A percentile compares a stretch with the other conserved stretches of the same genome.
phyloP scores from a whole-genome alignment of 2,329 filamentous ascomycete species.

The Pseudocercospora ulei region DNA sequence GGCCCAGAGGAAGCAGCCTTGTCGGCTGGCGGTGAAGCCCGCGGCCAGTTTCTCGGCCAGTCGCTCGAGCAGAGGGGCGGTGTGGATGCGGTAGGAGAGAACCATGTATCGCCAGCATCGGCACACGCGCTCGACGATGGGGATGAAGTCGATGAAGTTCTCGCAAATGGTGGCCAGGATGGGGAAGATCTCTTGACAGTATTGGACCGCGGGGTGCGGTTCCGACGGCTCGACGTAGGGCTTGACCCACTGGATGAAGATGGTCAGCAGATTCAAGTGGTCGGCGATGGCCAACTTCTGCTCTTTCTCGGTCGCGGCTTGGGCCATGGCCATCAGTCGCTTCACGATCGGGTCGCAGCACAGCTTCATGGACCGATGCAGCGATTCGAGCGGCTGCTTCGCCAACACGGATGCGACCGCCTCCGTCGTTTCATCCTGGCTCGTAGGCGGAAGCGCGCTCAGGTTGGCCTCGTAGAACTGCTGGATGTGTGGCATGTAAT shows the following conservation, averaged over 20 bases:
- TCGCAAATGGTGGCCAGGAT: conserved; percentile 77
- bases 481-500: conserved; percentile 76
- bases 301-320: conserved; percentile 71
- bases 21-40: conserved; percentile 74
- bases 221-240: conserved; percentile 63
- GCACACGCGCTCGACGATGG: conserved; percentile 87
- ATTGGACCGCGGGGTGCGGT: conserved; percentile 85
- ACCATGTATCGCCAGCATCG: conserved; percentile 96
- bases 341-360: conserved; percentile 87
- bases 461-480: conserved; percentile 85
- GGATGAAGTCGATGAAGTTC: conserved; percentile 73
- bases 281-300: conserved; percentile 85
- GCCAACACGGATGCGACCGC: conserved; percentile 87
- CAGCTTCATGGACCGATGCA: conserved; percentile 76
- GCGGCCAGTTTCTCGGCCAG: conserved; percentile 81
- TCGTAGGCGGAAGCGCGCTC: conserved; percentile 71
- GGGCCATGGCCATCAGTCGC: conserved; percentile 75
- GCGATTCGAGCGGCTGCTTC: conserved; percentile 67
- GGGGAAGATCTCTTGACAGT: conserved; percentile 89
- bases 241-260: conserved; percentile 69
- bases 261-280: conserved; percentile 81
- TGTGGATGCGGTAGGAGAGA: conserved; percentile 84
- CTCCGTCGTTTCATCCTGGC: conserved; percentile 93
- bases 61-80: conserved; percentile 70
- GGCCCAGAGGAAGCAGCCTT: conserved; percentile 98